Evolutionary conservation across 441 rosid genomes (phyloP), one percentile per base, ranked within the genome.

Genomic region (Pelargonium citronellum): DNA sequence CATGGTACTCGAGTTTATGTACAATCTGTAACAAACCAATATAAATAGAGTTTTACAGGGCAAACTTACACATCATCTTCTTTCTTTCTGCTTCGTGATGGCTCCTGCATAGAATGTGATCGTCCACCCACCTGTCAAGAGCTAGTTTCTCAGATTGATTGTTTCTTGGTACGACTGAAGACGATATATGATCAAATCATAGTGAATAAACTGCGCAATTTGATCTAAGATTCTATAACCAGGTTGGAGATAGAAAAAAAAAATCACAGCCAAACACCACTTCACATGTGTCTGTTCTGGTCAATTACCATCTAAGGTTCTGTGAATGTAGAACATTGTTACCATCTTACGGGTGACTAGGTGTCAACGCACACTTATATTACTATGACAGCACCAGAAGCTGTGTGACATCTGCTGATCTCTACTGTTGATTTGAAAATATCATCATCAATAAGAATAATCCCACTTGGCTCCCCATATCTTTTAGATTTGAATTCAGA

Each of bases 61-160:
- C 67, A 46, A 46, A 79, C 91, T 83, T 85, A 92, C 98, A 66
- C 72, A 73, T 82, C 81, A 49, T 82, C 81, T 20, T 81, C 83
- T 7, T 73, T 82, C 64, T 76, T 80, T 74, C 74, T 82, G 79
- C 80, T 75, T 71, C 82, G 82, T 69, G 91, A 81, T 46, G 86
- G 79, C 72, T 83, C 90, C 34, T 80, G 81, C 66, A 73, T 74
- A 49, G 70, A 66, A 49, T 39, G 72, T 66, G 87, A 81, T 67
- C 84, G 80, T 66, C 82, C 79, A 69, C 73, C 83, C 51, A 68
- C 87, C 96, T 89, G 84, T 73, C 74, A 77, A 51, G n/a, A 66
- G 64, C 69, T 37, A 55, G 73, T 62, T 17, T 34, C 66, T 71
- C 43, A 70, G 75, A 13, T 30, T 37, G 30, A 64, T 15, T 20